Conservation (phyloP, 345 rosid genomes). For the Gossypium herbaceum region DNA sequence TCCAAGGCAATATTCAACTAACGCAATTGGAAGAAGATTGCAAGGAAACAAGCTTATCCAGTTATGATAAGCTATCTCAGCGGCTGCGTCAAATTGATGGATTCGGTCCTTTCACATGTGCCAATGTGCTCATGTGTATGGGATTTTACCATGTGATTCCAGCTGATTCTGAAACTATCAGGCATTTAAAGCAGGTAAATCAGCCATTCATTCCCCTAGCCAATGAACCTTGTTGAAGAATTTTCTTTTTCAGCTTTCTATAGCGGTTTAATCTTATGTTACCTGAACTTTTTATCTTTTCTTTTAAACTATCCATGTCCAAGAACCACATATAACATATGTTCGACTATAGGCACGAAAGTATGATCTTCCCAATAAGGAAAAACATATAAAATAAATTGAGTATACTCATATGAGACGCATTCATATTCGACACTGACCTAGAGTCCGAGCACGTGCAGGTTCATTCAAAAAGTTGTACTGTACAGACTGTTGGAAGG, state of each 20-base stretch:
- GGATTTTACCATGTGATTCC: conserved; percentile 53
- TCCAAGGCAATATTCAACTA: conserved; percentile 36
- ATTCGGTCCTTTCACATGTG: conserved; percentile 50
- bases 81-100: conserved; percentile 37
- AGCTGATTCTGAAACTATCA: conserved; percentile 47
- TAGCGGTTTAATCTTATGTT: background rate
- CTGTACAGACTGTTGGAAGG: conserved; percentile 23
- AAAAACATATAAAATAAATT: no score
- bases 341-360: no score
- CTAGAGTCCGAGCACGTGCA: conserved; percentile 13
- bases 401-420: background rate
- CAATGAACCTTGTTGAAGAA: background rate
- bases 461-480: conserved; percentile 37
- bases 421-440: background rate
- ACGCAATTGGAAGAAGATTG: conserved; percentile 33
- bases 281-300: background rate
- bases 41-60: conserved; percentile 19
- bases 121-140: conserved; percentile 54
- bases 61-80: conserved; percentile 28
- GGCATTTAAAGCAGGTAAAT: conserved; percentile 46
- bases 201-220: background rate
- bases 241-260: background rate
- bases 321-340: no score
- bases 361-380: no score
- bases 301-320: no score